Evolutionary conservation across 2,329 filamentous ascomycete genomes (phyloP).

Genomic region (Claviceps sp.): DNA sequence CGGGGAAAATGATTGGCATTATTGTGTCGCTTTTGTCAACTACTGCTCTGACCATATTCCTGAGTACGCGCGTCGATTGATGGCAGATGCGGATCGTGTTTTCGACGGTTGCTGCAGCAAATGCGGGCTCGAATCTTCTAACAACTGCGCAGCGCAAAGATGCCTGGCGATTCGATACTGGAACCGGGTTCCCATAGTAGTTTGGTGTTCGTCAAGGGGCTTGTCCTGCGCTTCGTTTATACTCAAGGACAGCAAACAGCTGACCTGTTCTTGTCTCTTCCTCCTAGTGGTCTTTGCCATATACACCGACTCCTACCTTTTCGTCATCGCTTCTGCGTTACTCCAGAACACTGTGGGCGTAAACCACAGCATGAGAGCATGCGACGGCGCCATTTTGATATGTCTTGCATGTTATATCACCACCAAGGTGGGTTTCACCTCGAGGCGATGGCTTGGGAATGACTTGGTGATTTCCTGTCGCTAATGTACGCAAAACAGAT

Average conservation of each 20-base stretch:
- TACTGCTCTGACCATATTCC: slow-evolving; percentile 22
- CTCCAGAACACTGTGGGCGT: slow-evolving; percentile 44
- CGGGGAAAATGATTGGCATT: slow-evolving; percentile 3
- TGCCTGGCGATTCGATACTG: slow-evolving; percentile 24
- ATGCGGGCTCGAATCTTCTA: background rate
- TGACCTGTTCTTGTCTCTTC: background rate
- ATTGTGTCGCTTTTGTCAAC: slow-evolving; percentile 17
- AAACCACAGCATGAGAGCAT: slow-evolving; percentile 35
- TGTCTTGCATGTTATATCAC: slow-evolving; percentile 50
- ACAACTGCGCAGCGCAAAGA: slow-evolving; percentile 20
- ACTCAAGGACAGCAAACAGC: background rate
- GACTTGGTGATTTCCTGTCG: background rate
- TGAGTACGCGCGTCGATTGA: slow-evolving; percentile 16
- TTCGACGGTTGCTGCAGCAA: background rate
- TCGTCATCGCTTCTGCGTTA: slow-evolving; percentile 43
- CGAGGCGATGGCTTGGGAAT: background rate
- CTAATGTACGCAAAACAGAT: slow-evolving; percentile 12
- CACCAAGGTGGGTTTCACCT: slow-evolving; percentile 36
- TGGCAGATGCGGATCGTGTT: background rate
- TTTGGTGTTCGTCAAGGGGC: slow-evolving; percentile 23
- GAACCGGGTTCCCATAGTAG: slow-evolving; percentile 26
- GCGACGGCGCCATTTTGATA: slow-evolving; percentile 44
- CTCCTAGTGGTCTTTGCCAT: slow-evolving; percentile 43
- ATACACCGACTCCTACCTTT: slow-evolving; percentile 46
- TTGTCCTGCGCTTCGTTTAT: background rate